phyloP scores from a whole-genome alignment of 2,329 filamentous ascomycete genomes.

The Niveomyces coronatus region DNA sequence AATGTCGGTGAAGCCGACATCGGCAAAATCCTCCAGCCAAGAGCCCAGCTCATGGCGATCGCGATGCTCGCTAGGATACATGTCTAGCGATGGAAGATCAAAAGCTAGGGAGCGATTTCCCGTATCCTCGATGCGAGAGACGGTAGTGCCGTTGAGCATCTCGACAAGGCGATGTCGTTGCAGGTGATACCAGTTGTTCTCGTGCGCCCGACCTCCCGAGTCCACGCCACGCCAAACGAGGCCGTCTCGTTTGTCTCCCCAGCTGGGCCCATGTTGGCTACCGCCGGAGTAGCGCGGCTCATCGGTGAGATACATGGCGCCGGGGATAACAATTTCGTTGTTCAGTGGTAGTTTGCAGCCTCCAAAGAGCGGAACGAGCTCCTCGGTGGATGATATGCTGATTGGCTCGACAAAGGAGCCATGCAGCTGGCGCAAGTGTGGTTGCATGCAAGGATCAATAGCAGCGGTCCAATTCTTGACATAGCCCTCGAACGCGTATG shows the following conservation, averaged over 20 bases:
- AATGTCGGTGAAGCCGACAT: constrained; percentile 34
- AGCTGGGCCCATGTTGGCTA: constrained; percentile 41
- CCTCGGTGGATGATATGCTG: constrained; percentile 39
- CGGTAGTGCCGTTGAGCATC: constrained; percentile 56
- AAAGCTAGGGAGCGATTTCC: constrained; percentile 35
- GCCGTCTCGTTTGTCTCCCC: constrained; percentile 45
- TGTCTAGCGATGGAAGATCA: constrained; percentile 30
- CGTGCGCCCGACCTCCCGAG: constrained; percentile 44
- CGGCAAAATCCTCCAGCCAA: constrained; percentile 30
- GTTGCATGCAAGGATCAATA: constrained; percentile 49
- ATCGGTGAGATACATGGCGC: constrained; percentile 52
- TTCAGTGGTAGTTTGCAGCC: constrained; percentile 54
- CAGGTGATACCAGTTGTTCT: constrained; percentile 55
- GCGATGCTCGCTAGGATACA: constrained; percentile 32
- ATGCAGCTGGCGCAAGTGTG: constrained; percentile 39
- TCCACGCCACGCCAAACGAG: constrained; percentile 56
- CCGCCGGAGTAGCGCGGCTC: constrained; percentile 51
- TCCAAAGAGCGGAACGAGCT: constrained; percentile 50
- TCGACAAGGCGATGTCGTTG: constrained; percentile 62
- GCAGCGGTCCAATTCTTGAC: constrained; percentile 48
- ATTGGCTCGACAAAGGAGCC: constrained; percentile 47
- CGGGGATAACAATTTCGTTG: constrained; percentile 54
- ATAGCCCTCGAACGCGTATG: constrained; percentile 35
- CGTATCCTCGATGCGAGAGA: constrained; percentile 35
- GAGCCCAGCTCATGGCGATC: constrained; percentile 25